A percentile compares a stretch with the other conserved stretches of the same genome.
These are phyloP conservation scores for Phytophthora pseudosyringae DNA, from an alignment of 352 stramenopile genomes.

Conservation along the genomic window DNA sequence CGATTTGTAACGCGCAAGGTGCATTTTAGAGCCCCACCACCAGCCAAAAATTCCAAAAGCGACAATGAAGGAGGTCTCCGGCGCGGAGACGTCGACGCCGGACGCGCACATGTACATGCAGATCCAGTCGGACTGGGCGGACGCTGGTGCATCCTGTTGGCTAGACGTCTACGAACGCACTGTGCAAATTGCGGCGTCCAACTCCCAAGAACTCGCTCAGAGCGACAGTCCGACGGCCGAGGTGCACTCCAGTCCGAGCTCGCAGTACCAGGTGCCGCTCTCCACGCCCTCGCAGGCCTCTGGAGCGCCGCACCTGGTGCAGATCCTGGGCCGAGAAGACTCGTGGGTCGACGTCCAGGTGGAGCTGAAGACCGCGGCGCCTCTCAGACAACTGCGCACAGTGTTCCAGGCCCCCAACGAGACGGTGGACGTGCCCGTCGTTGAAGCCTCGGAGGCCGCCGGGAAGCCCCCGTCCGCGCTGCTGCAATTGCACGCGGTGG, in stretches of 20 bases:
- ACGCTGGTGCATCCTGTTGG: constrained; percentile 41
- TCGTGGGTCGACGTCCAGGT: constrained; percentile 60
- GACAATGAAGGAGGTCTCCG: constrained; percentile 19
- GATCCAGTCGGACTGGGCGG: constrained; percentile 67
- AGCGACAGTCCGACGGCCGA: constrained; percentile 15
- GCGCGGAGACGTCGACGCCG: constrained; percentile 6
- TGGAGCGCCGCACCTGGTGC: constrained; percentile 32
- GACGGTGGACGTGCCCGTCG: constrained; percentile 35
- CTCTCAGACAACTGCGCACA: constrained; percentile 28
- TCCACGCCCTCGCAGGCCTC: background rate
- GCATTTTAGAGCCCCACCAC: too few species aligned
- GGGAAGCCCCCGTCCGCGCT: constrained; percentile 1
- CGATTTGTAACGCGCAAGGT: too few species aligned
- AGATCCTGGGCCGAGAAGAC: constrained; percentile 42
- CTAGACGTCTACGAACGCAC: constrained; percentile 63
- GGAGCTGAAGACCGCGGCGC: constrained; percentile 9
- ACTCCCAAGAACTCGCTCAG: constrained; percentile 17
- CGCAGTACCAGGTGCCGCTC: constrained; percentile 54
- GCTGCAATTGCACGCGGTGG: constrained; percentile 55
- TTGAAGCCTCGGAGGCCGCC: background rate
- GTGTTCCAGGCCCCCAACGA: constrained; percentile 68
- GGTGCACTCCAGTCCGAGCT: constrained; percentile 34
- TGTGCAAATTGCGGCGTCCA: constrained; percentile 24
- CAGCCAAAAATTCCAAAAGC: background rate
- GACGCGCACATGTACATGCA: constrained; percentile 57